phyloP scores from a whole-genome alignment of 2,329 filamentous ascomycete genomes.

The Chaetomiaceae sp. region DNA sequence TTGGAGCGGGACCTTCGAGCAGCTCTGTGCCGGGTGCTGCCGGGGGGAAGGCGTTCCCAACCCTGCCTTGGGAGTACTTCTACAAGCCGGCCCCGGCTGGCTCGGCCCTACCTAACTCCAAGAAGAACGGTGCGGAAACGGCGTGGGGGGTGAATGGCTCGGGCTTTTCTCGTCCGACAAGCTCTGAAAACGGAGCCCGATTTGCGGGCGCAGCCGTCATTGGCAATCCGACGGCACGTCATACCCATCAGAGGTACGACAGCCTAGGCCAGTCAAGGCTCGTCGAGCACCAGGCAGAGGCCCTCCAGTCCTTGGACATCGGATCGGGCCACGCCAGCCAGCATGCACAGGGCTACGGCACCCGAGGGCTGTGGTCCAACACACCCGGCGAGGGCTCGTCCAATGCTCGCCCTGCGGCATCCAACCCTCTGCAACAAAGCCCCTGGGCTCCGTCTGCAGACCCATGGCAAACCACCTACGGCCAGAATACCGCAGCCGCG shows the following conservation, averaged over 20 bases:
- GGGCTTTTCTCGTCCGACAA: constrained; percentile 16
- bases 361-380: constrained; percentile 9
- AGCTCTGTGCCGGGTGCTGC: constrained; percentile 33
- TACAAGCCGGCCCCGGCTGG: constrained; percentile 23
- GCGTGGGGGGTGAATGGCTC: constrained; percentile 8
- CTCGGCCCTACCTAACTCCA: constrained; percentile 1
- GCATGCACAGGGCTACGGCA: background rate
- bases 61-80: constrained; percentile 51
- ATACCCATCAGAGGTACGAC: background rate
- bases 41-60: constrained; percentile 36
- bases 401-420: background rate
- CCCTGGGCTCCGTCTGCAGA: constrained; percentile 14
- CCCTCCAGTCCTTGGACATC: background rate
- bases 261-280: background rate
- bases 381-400: background rate
- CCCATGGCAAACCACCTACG: constrained; percentile 15
- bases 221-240: constrained; percentile 8
- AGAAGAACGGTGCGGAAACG: background rate
- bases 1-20: constrained; percentile 36
- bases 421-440: constrained; percentile 7
- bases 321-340: background rate
- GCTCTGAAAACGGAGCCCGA: constrained; percentile 13
- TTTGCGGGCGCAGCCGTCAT: background rate
- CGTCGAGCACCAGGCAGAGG: background rate
- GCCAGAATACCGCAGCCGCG: background rate